Base-by-base conservation (phyloP, 139 green algal genomes). In the Volvox africanus region DNA sequence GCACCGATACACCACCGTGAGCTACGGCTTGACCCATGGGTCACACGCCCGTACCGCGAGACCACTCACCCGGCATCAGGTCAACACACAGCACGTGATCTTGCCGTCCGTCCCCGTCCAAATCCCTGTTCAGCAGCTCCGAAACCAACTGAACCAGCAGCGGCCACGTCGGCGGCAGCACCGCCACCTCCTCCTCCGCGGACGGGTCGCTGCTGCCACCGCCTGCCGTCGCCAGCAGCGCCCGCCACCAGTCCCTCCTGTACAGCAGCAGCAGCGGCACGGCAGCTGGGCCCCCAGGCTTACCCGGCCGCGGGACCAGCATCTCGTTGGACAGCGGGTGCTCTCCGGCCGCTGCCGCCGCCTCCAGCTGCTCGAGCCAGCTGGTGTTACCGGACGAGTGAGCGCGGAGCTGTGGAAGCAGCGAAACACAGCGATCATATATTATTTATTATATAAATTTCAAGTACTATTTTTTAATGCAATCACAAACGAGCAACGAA, bases 11-110 rank as follows among this genome's bases (percentile, higher is more conserved):
- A 55, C 44, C 44, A 55, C 5, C n/a, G n/a, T n/a, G n/a, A n/a
- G n/a, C n/a, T 55, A 55, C 9, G 44, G 44, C 44, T 55, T 55
- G 9, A 55, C 44, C 44, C 44, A 55, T 55, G 44, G 44, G 44
- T 55, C 44, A 55, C 44, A 55, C n/a, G n/a, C n/a, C n/a, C n/a
- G n/a, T n/a, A n/a, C n/a, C n/a, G n/a, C n/a, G 44, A 55, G 32
- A 12, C 13, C 76, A 76, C 82, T 17, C 24, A 88, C 82, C 65
- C 82, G 62, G 33, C 61, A 88, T 88, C 36, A 89, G 20, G 36
- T 89, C 83, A 16, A 50, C 19, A 24, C 83, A 89, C 67, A 89
- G 24, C 36, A 89, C 83, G 67, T 81, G 83, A 35, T 89, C 83
- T 2, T 37, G 67, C 9, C 26, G 19, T 28, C 37, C 67, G 13